Evolutionary conservation across 805 yeast species (phyloP), one percentile per base, ranked within the genome.

Genomic region (Myxozyma mucilagina): DNA sequence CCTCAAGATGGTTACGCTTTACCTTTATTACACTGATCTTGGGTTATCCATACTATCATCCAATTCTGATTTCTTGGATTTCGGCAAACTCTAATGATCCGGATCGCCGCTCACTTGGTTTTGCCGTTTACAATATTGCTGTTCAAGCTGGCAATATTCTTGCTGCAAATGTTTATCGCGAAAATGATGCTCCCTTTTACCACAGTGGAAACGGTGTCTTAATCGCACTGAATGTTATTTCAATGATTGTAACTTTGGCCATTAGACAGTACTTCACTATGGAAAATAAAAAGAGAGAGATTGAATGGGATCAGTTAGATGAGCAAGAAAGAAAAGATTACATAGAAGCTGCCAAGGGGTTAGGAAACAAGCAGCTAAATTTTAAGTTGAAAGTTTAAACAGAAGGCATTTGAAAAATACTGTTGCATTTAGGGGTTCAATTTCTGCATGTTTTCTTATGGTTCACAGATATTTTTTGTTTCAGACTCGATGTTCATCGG

Each of bases 71-170:
- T 29, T 74, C 82, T 18, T 83, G 88, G 85, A 80, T 83, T 58
- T 84, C 90, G 0, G 71, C 82, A 32, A 86, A 86, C 67, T 79
- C 89, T 8, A 82, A 84, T 69, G 77, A 86, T 1, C 86, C 86
- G 29, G 73, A 85, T 16, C 75, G 83, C 3, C 76, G 92, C 66
- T 82, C 90, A 0, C 84, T 86, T 4, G 79, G 86, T 14, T 82
- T 89, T 0, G 84, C 90, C 0, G 62, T 86, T 41, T 85, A 82
- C 69, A 87, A 86, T 68, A 85, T 86, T 77, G 80, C 78, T 68
- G 84, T 83, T 0, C 91, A 87, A 69, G 76, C 82, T 0, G 87
- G 84, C 1, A 71, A 76, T 29, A 84, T 87, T 50, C 74, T 81
- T 7, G 76, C 84, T 3, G 75, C 84, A 14, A 82, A 86, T 67